These are phyloP conservation scores for Ophioceras dolichostomum DNA, from an alignment of 2,329 filamentous ascomycete genomes.

Conservation along the genomic window DNA sequence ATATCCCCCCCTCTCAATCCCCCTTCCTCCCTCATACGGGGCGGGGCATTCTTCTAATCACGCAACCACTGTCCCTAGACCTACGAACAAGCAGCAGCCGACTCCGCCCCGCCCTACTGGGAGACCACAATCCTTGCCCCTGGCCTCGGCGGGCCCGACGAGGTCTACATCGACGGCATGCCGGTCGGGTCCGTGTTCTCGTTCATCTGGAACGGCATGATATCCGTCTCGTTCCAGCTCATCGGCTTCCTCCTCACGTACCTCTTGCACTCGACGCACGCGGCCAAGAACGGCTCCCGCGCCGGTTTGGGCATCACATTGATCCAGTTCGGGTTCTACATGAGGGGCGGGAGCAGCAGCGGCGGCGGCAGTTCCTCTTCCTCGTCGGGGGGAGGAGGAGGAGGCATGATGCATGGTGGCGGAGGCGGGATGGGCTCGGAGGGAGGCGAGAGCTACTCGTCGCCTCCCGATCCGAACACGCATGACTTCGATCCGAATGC, in stretches of 20 bases:
- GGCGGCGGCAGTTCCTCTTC: too few species aligned
- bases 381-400: conserved; percentile 18
- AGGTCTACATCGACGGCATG: conserved; percentile 94
- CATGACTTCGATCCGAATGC: conserved; percentile 74
- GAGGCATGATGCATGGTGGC: conserved; percentile 22
- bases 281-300: conserved; percentile 92
- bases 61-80: too few species aligned
- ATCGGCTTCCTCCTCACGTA: conserved; percentile 97
- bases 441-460: conserved; percentile 48
- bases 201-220: conserved; percentile 89
- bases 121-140: conserved; percentile 96
- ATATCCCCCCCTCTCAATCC: neutral
- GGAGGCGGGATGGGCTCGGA: conserved; percentile 25
- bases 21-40: too few species aligned
- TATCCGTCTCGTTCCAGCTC: conserved; percentile 84
- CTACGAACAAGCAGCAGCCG: conserved; percentile 95
- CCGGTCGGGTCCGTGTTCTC: conserved; percentile 81
- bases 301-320: conserved; percentile 90
- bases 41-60: too few species aligned
- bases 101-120: conserved; percentile 95
- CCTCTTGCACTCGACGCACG: conserved; percentile 93
- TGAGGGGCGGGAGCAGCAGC: conserved; percentile 50
- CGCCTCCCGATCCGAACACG: conserved; percentile 76
- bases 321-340: conserved; percentile 93
- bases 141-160: conserved; percentile 77